Evolutionary conservation across 108 stramenopile genomes (phyloP), one percentile per base, ranked within the genome.

Genomic region (Stephanodiscus triporus): DNA sequence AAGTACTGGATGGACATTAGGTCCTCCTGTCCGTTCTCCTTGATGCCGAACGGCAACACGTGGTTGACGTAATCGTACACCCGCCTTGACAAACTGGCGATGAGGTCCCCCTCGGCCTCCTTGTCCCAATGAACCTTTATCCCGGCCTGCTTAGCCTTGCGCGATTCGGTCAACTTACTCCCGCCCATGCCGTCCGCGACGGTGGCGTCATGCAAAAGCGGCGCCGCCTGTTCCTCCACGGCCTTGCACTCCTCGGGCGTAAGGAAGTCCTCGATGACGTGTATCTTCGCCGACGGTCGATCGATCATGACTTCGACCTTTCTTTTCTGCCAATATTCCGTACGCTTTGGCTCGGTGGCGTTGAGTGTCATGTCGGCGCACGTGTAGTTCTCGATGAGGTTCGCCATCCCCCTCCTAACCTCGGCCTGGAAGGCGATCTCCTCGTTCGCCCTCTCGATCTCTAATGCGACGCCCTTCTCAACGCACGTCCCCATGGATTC

Each of bases 1-100:
- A 89, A 89, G 78, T 96, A 96, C 69, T 94, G 92, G 66, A 96
- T 94, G 0, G 73, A 73, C 91, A 94, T 94, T 3, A 96, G 64
- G 27, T 91, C 88, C 61, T 96, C 93, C 74, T 96, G 95, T 24
- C 95, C 95, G 61, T 88, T 60, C 38, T 88, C 75, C 37, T 78
- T 23, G 58, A 96, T 86, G 47, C 75, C 70, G 26, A 91, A 77
- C 24, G 81, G 82, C 56, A 93, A 70, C 13, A 93, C 88, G 65
- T 87, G 83, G 57, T 94, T 92, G 32, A 87, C 80, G 68, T 91
- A 92, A 72, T 84, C 82, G 65, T 92, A 91, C 36, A 93, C 88
- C 34, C 91, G 80, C 27, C 87, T 80, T 20, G 84, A 83, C 45
- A 96, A 40, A 7, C 65, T 54, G 3, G 89, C 86, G 59, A 96